Evolutionary conservation across 2,329 filamentous ascomycete species (phyloP), one percentile per base, ranked within the genome.

Genomic region (Calonectria hongkongensis): DNA sequence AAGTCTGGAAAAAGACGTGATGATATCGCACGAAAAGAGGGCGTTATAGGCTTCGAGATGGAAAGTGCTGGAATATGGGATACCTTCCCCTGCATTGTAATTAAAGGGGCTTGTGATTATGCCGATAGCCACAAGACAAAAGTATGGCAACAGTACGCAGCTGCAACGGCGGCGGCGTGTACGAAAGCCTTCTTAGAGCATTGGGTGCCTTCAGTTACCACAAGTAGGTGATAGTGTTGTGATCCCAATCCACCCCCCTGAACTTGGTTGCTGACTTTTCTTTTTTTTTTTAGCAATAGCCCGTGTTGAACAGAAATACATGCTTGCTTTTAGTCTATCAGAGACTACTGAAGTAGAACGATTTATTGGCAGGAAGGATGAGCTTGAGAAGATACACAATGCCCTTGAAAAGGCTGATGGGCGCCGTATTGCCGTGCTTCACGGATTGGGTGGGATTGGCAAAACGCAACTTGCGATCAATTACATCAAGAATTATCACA

Each of bases 401-500:
- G 16, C 51, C 41, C 33, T 66, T 5, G 13, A 15, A 1, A 39
- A 41, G 8, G 30, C 45, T 10, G 18, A 43, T 39, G 47, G 63
- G 18, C 43, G 63, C 45, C 63, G 63, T 2, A 66, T 15, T 27
- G 47, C 33, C 25, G 45, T 51, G 33, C 73, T 87, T 7, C 79
- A 86, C 58, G 85, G 86, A 18, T 77, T 86, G 4, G 85, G 86
- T n/a, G 86, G 86, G 3, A 86, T 87, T 39, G 85, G 84, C 30
- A 88, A 88, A 80, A 87, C 86, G 18, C 83, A 87, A 74, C 79
- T 87, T 27, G 79, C 82, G 5, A 75, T 86, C 8, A 78, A 81
- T 56, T 88, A 84, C 76, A 75, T 81, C 2, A 82, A 81, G 75
- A 73, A 71, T 33, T 73, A 87, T 68, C 78, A 79, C 30, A 66